phyloP scores from a whole-genome alignment of 2,329 filamentous ascomycete species.

The Truncatella angustata region DNA sequence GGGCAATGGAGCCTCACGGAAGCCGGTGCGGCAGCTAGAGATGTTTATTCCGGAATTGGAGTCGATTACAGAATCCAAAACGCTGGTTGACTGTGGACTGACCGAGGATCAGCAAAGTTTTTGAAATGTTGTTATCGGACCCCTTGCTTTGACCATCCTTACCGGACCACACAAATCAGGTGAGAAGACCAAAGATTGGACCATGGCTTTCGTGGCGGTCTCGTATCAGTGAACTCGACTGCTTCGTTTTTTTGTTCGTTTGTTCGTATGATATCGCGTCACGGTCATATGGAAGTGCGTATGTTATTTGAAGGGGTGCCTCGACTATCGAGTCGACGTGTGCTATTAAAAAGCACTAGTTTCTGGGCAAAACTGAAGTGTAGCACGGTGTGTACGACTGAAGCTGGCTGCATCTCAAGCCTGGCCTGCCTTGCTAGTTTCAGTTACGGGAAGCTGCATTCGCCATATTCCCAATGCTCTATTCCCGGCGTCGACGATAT shows the following conservation, averaged over 20 bases:
- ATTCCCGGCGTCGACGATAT: not conserved
- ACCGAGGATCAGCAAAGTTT: not conserved
- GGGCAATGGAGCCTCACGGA: not conserved
- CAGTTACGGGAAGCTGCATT: not conserved
- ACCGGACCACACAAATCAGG: not conserved
- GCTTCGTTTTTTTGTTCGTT: too few relatives aligned
- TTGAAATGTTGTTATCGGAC: not conserved
- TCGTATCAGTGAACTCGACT: not conserved
- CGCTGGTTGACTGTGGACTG: slow-evolving; percentile 1
- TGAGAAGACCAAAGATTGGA: not conserved
- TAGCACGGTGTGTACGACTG: too few relatives aligned
- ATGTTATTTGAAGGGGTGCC: not conserved
- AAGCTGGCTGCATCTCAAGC: too few relatives aligned
- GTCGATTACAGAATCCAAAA: not conserved
- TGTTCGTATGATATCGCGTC: too few relatives aligned
- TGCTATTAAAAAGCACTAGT: too few relatives aligned
- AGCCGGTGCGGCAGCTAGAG: slow-evolving; percentile 4
- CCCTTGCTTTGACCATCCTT: not conserved
- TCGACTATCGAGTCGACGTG: not conserved
- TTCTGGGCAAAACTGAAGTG: too few relatives aligned
- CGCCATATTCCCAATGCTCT: not conserved
- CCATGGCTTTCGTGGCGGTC: not conserved
- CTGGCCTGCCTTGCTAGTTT: too few relatives aligned
- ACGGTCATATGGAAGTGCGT: not conserved
- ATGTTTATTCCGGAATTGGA: not conserved